Conservation (phyloP, 306 rosid species). For the Argentina anserina region DNA sequence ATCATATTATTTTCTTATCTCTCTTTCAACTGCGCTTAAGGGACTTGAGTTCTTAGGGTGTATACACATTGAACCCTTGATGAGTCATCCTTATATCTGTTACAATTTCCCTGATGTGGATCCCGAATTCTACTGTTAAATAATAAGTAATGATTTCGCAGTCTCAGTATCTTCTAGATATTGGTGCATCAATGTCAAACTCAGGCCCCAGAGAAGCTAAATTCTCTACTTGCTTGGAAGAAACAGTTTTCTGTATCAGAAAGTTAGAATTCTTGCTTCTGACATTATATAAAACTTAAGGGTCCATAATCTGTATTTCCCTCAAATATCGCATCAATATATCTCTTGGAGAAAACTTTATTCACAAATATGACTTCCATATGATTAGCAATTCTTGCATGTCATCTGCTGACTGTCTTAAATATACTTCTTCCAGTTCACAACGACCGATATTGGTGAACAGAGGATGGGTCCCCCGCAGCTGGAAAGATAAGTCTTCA, state of each 20-base stretch:
- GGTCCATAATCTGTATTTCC: not conserved
- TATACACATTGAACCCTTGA: not conserved
- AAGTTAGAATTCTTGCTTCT: not conserved
- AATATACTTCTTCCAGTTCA: constrained; percentile 45
- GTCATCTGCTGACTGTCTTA: constrained; percentile 22
- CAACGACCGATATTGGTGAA: constrained; percentile 70
- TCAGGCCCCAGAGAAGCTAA: not conserved
- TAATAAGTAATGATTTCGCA: not conserved
- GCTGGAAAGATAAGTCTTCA: constrained; percentile 68
- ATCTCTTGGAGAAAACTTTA: not conserved
- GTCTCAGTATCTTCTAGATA: not conserved
- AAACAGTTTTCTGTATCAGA: not conserved
- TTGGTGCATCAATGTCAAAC: not conserved
- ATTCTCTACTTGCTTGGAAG: not conserved
- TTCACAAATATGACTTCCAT: not conserved
- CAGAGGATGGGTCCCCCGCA: constrained; percentile 96
- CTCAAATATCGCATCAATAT: not conserved
- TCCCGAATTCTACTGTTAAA: not conserved
- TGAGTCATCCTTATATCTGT: not conserved
- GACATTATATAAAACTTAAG: not conserved
- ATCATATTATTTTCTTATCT: not conserved
- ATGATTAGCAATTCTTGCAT: not conserved
- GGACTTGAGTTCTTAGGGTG: not conserved
- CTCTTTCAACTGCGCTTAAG: not conserved
- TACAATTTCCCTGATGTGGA: not conserved